These are phyloP conservation scores for Solioccasus polychromus DNA, from an alignment of 768 basidiomycete genomes.

Conservation along the genomic window DNA sequence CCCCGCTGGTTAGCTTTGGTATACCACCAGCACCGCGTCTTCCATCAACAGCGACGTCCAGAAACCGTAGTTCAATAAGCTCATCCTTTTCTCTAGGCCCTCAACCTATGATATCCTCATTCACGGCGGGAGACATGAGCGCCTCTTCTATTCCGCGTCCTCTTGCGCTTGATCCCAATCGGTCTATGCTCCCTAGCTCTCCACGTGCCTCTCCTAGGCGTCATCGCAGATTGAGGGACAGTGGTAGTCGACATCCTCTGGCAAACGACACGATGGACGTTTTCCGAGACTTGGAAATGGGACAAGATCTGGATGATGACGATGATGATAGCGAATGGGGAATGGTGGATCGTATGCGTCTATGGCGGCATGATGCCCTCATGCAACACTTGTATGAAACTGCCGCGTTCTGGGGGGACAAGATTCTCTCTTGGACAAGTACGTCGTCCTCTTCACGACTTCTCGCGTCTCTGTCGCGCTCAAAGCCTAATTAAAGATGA, in stretches of 20 bases:
- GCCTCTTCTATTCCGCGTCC: slow-evolving; percentile 52
- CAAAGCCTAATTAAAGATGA: slow-evolving; percentile 54
- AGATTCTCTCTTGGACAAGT: slow-evolving; percentile 96
- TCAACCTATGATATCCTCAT: slow-evolving; percentile 69
- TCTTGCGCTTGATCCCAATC: slow-evolving; percentile 74
- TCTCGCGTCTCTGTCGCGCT: slow-evolving; percentile 8
- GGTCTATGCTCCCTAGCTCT: slow-evolving; percentile 72
- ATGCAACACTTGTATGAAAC: slow-evolving; percentile 99
- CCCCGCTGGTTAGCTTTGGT: slow-evolving; percentile 41
- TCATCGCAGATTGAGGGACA: slow-evolving; percentile 53
- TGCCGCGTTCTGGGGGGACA: slow-evolving; percentile 98
- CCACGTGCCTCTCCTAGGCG: slow-evolving; percentile 68
- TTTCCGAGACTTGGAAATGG: slow-evolving; percentile 64
- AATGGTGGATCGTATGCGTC: slow-evolving; percentile 91
- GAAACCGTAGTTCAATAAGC: slow-evolving; percentile 67
- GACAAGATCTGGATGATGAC: slow-evolving; percentile 58
- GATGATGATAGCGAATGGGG: slow-evolving; percentile 74
- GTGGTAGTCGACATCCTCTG: slow-evolving; percentile 61
- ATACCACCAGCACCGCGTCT: slow-evolving; percentile 49
- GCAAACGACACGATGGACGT: slow-evolving; percentile 75
- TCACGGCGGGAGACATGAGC: slow-evolving; percentile 62
- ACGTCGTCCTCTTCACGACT: slow-evolving; percentile 31
- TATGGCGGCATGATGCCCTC: slow-evolving; percentile 97
- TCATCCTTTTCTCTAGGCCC: slow-evolving; percentile 85
- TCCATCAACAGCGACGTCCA: slow-evolving; percentile 52